Percentiles rank a stretch among this genome's conserved stretches.
Conservation (phyloP, 345 rosid species). For the Hypericum androsaemum region DNA sequence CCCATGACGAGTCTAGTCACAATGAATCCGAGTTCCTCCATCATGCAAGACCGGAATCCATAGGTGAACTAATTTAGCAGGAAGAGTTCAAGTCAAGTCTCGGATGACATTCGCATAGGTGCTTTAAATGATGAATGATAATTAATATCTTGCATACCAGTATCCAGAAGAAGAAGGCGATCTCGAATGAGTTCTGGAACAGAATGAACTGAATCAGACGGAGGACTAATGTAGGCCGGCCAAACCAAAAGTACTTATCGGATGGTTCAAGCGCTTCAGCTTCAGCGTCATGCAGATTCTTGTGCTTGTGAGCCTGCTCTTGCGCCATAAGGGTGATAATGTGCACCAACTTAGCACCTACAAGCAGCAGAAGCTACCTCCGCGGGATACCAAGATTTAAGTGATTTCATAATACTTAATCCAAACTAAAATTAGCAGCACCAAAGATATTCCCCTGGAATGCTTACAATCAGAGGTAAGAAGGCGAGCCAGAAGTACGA, state of each 20-base stretch:
- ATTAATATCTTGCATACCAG: slow-evolving; percentile 8
- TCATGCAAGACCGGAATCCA: slow-evolving; percentile 74
- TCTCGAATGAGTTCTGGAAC: slow-evolving; percentile 25
- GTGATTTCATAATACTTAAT: neutral
- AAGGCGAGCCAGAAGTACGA: slow-evolving; percentile 77
- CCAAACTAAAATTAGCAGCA: neutral
- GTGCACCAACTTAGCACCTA: slow-evolving; percentile 71
- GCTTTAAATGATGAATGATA: neutral
- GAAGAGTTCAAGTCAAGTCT: slow-evolving; percentile 14
- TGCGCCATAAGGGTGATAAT: slow-evolving; percentile 51
- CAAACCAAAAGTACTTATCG: slow-evolving; percentile 37
- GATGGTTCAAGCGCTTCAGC: slow-evolving; percentile 50
- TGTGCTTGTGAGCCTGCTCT: slow-evolving; percentile 21
- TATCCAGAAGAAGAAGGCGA: slow-evolving; percentile 29
- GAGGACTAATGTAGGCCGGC: slow-evolving; percentile 13
- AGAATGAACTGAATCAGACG: slow-evolving; percentile 25
- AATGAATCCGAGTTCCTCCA: slow-evolving; percentile 53
- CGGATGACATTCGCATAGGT: too few species aligned
- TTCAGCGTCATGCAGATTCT: slow-evolving; percentile 17
- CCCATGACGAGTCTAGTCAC: slow-evolving; percentile 70
- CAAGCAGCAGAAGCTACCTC: slow-evolving; percentile 58
- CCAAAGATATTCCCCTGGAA: neutral
- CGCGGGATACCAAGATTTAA: neutral
- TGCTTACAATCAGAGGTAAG: slow-evolving; percentile 70
- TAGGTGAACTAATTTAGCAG: slow-evolving; percentile 39